Percentiles rank a stretch among this genome's conserved stretches.
These are phyloP conservation scores for Simplicillium sp. DNA, from an alignment of 2,329 filamentous ascomycete species.

Conservation along the genomic window DNA sequence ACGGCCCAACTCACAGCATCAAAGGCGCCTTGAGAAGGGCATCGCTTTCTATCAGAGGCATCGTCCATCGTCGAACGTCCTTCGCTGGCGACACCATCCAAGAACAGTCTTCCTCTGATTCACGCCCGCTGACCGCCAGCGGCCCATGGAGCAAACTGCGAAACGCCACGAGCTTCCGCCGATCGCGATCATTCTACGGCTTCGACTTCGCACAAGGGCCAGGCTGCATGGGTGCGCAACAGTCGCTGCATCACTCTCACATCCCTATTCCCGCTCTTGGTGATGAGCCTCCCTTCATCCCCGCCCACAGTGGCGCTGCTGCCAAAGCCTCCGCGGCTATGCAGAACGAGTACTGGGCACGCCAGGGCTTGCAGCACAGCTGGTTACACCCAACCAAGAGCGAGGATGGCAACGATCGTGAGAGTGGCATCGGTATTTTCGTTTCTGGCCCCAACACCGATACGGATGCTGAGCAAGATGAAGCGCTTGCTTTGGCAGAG, in stretches of 20 bases:
- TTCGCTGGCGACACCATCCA: slow-evolving; percentile 19
- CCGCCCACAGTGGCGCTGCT: slow-evolving; percentile 48
- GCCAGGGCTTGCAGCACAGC: slow-evolving; percentile 26
- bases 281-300: slow-evolving; percentile 50
- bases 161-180: slow-evolving; percentile 40
- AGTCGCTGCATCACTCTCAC: slow-evolving; percentile 18
- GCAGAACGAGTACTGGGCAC: slow-evolving; percentile 41
- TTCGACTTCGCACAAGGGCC: slow-evolving; percentile 19
- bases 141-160: slow-evolving; percentile 41
- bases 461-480: slow-evolving; percentile 22
- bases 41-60: slow-evolving; percentile 43
- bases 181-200: slow-evolving; percentile 35
- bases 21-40: slow-evolving; percentile 46
- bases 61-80: slow-evolving; percentile 40
- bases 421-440: slow-evolving; percentile 56
- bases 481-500: slow-evolving; percentile 14
- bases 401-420: slow-evolving; percentile 45
- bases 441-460: slow-evolving; percentile 33
- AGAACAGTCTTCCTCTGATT: slow-evolving; percentile 15
- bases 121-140: slow-evolving; percentile 36
- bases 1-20: slow-evolving; percentile 23
- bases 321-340: slow-evolving; percentile 52
- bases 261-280: slow-evolving; percentile 38
- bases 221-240: slow-evolving; percentile 12
- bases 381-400: slow-evolving; percentile 28